Evolutionary conservation across 768 basidiomycete species (phyloP), one percentile per base, ranked within the genome.

Genomic region (Mycena kentingensis): DNA sequence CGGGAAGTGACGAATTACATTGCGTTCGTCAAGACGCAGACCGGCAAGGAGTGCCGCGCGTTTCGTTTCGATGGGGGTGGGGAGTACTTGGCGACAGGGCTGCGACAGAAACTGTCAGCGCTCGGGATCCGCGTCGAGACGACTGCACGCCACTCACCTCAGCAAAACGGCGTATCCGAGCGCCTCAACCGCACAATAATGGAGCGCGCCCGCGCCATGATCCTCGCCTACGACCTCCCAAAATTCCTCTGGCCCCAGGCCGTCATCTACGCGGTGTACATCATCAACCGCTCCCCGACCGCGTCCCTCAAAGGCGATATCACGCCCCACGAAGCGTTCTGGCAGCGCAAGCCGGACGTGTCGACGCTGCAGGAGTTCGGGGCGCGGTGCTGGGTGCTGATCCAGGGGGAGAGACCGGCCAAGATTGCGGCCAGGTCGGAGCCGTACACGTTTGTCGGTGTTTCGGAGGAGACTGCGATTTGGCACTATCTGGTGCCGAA

Each of bases 91-190:
- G 31, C 45, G 32, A 13, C 12, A 43, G 50, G 5, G 47, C n/a
- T n/a, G n/a, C n/a, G n/a, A n/a, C n/a, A n/a, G n/a, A 5, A 19
- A 38, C 57, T 67, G 0, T 24, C 31, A 18, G 4, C 16, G 15
- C 34, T 47, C 3, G 70, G 70, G 1, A 71, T 61, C 7, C 32
- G 29, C 2, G 52, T 56, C 12, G 45, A 65, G 37, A 50, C 51
- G 11, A 70, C 67, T 12, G 60, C 54, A 4, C 68, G 57, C 3
- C 43, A 67, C 42, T 60, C 67, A 4, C 67, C 68, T 4, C 31
- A 62, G 41, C 63, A 69, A 19, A 70, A 71, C 22, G 67, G 69
- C 7, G 53, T 70, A n/a, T n/a, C n/a, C n/a, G n/a, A n/a, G n/a
- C n/a, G n/a, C n/a, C n/a, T n/a, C n/a, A n/a, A n/a, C n/a, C 52